A percentile compares a stretch with the other conserved stretches of the same genome.
Conservation (phyloP, 352 stramenopile species). For the Plasmopara viticola region DNA sequence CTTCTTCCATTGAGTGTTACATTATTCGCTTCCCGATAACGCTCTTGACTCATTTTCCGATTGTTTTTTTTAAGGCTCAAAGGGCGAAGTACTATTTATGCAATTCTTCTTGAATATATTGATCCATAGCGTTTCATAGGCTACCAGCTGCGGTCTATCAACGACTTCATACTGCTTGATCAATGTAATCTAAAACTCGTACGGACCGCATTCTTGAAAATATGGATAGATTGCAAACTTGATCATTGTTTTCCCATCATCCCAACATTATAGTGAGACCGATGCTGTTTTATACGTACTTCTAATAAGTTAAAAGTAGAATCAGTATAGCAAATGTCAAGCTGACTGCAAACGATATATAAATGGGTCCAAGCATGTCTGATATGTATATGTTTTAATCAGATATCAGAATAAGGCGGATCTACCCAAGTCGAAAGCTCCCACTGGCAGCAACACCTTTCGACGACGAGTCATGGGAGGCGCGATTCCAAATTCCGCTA, state of each 20-base stretch:
- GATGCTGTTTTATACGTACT: neutral
- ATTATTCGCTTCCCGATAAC: neutral
- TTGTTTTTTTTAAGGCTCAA: neutral
- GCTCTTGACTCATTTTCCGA: neutral
- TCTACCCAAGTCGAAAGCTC: too few species aligned
- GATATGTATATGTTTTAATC: neutral
- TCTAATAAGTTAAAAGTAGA: neutral
- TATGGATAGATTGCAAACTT: slow-evolving; percentile 2
- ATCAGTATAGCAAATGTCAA: neutral
- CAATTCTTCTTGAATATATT: neutral
- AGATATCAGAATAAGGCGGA: too few species aligned
- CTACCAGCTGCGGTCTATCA: neutral
- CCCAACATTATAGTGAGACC: slow-evolving; percentile 1
- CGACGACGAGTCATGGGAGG: too few species aligned
- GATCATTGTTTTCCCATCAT: neutral
- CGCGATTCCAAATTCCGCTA: too few species aligned
- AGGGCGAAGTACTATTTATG: neutral
- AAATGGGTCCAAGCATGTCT: neutral
- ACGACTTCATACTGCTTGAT: slow-evolving; percentile 1
- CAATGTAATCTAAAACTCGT: slow-evolving; percentile 1
- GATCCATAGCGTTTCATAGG: neutral
- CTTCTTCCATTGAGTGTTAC: neutral
- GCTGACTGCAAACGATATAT: neutral
- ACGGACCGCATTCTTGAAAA: neutral
- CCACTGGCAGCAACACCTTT: too few species aligned